Evolutionary conservation across 768 basidiomycete species (phyloP).

Genomic region (Ramaria rubella): DNA sequence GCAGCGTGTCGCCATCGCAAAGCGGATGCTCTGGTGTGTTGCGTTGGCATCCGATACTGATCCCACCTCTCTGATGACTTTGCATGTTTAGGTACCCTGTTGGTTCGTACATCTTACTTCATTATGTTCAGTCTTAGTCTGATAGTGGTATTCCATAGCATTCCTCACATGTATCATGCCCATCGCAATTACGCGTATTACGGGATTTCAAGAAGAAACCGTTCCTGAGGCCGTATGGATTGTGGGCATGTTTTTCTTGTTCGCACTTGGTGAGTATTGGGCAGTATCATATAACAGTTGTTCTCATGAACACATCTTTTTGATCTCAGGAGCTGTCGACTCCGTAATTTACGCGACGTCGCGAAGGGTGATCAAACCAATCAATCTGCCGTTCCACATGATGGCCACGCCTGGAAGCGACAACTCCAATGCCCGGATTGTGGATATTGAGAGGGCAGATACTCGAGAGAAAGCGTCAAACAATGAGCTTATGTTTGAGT

Average conservation of each 20-base stretch:
- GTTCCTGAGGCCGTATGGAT: conserved; percentile 1
- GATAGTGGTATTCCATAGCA: background rate
- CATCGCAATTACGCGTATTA: conserved; percentile 5
- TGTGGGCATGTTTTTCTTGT: conserved; percentile 7
- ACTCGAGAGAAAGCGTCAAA: too few species aligned
- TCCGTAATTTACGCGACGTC: conserved; percentile 3
- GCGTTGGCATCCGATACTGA: background rate
- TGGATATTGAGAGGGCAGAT: background rate
- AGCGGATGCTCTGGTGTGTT: conserved; percentile 9
- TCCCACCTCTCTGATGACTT: too few species aligned
- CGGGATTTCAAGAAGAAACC: background rate
- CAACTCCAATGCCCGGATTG: too few species aligned
- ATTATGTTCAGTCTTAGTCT: background rate
- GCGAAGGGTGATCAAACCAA: conserved; percentile 1
- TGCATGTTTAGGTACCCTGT: background rate
- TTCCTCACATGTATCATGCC: conserved; percentile 4
- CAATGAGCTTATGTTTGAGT: too few species aligned
- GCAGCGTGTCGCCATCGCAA: background rate
- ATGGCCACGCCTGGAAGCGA: too few species aligned
- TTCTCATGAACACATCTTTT: background rate
- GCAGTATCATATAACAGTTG: background rate
- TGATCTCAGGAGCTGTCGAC: background rate
- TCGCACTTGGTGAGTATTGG: conserved; percentile 2
- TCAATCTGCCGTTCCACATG: background rate
- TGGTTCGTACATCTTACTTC: background rate